Percentiles rank a stretch among this genome's conserved stretches.
Conservation (phyloP, 805 yeast species). For the Metschnikowia similis region DNA sequence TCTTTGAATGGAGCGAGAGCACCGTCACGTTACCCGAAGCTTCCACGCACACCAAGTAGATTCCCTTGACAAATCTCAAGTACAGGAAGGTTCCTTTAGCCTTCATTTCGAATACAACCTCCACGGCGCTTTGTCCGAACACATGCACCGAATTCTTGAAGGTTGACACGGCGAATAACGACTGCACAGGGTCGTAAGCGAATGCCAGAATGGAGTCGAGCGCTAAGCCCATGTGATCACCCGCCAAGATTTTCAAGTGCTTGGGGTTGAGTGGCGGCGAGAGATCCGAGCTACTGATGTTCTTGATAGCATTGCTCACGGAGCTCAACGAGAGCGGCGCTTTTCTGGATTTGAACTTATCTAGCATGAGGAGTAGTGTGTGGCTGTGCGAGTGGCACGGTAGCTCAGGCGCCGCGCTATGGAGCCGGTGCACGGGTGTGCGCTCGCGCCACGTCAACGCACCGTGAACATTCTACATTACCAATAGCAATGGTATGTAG, state of each 20-base stretch:
- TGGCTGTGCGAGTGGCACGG: neutral
- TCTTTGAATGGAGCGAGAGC: slow-evolving; percentile 62
- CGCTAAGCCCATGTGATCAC: slow-evolving; percentile 36
- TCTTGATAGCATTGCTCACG: slow-evolving; percentile 40
- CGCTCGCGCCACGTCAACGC: slow-evolving; percentile 8
- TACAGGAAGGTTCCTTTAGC: slow-evolving; percentile 48
- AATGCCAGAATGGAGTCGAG: slow-evolving; percentile 60
- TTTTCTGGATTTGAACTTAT: slow-evolving; percentile 36
- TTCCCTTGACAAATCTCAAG: slow-evolving; percentile 70
- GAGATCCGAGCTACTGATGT: slow-evolving; percentile 25
- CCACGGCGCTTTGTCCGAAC: slow-evolving; percentile 80
- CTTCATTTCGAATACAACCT: slow-evolving; percentile 55
- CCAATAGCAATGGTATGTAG: slow-evolving; percentile 13
- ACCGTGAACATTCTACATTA: neutral
- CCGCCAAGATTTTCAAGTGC: slow-evolving; percentile 23
- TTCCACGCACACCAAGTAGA: slow-evolving; percentile 73
- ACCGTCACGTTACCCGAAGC: slow-evolving; percentile 57
- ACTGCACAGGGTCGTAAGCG: slow-evolving; percentile 86
- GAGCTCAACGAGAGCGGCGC: slow-evolving; percentile 39
- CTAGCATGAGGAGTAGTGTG: slow-evolving; percentile 25
- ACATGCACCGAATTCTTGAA: slow-evolving; percentile 66
- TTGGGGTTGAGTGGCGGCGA: slow-evolving; percentile 35
- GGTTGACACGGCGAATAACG: slow-evolving; percentile 78
- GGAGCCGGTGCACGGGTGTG: slow-evolving; percentile 12
- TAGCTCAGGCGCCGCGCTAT: neutral